Evolutionary conservation across 1,284 basidiomycete genomes (phyloP).

Genomic region (Ganoderma lucidum): DNA sequence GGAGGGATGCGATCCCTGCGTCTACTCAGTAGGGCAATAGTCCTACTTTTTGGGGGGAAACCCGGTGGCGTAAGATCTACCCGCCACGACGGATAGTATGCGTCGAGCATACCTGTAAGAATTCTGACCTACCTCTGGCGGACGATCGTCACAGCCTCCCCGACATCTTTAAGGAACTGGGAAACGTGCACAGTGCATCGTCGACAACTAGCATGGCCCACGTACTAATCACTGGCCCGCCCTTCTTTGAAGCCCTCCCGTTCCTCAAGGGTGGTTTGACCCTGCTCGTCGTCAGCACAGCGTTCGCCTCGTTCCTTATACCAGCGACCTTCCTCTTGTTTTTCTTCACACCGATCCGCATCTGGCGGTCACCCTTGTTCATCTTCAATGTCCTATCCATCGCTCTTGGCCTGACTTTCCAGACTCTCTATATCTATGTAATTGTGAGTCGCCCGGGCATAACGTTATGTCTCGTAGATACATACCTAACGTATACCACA

Average conservation of each 20-base stretch:
- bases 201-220: not conserved
- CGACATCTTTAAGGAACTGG: too few relatives aligned
- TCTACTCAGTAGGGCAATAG: too few relatives aligned
- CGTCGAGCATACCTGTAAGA: too few relatives aligned
- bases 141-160: too few relatives aligned
- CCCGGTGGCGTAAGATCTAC: too few relatives aligned
- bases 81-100: too few relatives aligned
- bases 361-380: constrained; percentile 38
- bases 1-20: too few relatives aligned
- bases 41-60: too few relatives aligned
- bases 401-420: constrained; percentile 25
- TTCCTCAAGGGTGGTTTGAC: not conserved
- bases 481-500: not conserved
- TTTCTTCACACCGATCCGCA: constrained; percentile 33
- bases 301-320: constrained; percentile 31
- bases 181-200: not conserved
- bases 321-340: constrained; percentile 35
- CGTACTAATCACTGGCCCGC: not conserved
- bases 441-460: not conserved
- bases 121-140: too few relatives aligned
- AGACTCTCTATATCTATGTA: constrained; percentile 14
- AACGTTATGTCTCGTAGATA: too few relatives aligned
- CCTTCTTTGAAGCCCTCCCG: not conserved
- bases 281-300: constrained; percentile 29
- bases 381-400: constrained; percentile 37